Evolutionary conservation across 2,329 filamentous ascomycete genomes (phyloP).

Genomic region (Fusarium gaditjirri): DNA sequence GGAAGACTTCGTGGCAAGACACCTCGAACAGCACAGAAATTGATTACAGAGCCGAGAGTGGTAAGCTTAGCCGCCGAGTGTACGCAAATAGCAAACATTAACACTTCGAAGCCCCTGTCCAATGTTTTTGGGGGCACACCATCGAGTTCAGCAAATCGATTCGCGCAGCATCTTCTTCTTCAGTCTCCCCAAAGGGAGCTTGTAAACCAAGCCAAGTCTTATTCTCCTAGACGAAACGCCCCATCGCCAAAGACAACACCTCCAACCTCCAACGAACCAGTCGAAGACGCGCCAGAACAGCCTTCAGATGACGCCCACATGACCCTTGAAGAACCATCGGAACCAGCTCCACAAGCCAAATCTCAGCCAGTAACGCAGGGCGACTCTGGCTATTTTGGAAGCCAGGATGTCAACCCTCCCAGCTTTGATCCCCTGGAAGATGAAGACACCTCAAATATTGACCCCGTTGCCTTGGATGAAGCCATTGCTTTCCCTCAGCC

Average conservation of each 20-base stretch:
- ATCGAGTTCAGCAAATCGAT: constrained; percentile 64
- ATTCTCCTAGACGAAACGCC: constrained; percentile 48
- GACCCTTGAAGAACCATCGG: not conserved
- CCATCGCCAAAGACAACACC: constrained; percentile 46
- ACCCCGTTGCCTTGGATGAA: constrained; percentile 30
- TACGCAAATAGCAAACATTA: constrained; percentile 28
- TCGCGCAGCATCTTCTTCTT: constrained; percentile 59
- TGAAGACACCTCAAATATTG: constrained; percentile 32
- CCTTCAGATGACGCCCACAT: constrained; percentile 10
- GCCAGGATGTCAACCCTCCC: constrained; percentile 57
- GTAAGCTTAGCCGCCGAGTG: constrained; percentile 58
- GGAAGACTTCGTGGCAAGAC: constrained; percentile 86
- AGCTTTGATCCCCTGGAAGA: constrained; percentile 39
- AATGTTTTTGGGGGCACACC: constrained; percentile 67
- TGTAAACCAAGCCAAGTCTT: constrained; percentile 49
- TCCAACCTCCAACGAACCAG: constrained; percentile 12
- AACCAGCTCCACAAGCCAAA: constrained; percentile 1
- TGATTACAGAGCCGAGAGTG: constrained; percentile 68
- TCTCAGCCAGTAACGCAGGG: constrained; percentile 41
- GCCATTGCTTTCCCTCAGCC: constrained; percentile 31
- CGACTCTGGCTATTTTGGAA: constrained; percentile 80
- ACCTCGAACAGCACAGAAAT: constrained; percentile 75
- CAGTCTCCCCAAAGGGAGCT: constrained; percentile 63
- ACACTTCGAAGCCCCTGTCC: constrained; percentile 64
- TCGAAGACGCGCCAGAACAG: constrained; percentile 10